Conservation (phyloP, 768 basidiomycete species). For the Tylopilus cervinicoccineus region DNA sequence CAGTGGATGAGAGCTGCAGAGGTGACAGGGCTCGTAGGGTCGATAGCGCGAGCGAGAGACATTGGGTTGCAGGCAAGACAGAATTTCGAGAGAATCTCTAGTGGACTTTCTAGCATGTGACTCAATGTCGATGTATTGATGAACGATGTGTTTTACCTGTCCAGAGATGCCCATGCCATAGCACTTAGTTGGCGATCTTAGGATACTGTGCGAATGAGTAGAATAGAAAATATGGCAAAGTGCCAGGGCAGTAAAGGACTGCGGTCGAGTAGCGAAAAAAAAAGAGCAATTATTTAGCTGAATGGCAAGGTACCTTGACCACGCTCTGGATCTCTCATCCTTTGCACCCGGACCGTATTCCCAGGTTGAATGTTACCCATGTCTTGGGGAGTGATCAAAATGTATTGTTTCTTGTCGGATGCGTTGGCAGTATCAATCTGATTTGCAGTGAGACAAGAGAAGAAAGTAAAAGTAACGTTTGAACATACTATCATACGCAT, state of each 20-base stretch:
- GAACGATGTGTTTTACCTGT: not conserved
- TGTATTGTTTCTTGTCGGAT: constrained; percentile 86
- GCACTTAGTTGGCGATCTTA: not conserved
- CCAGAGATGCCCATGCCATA: not conserved
- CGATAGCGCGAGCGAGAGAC: constrained; percentile 6
- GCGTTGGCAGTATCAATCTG: constrained; percentile 88
- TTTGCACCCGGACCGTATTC: constrained; percentile 66
- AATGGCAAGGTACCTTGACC: constrained; percentile 48
- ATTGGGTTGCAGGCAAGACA: constrained; percentile 5
- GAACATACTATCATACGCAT: constrained; percentile 91
- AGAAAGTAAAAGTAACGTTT: not conserved
- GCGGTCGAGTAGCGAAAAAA: not conserved
- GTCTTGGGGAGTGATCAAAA: constrained; percentile 94
- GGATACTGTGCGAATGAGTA: constrained; percentile 3
- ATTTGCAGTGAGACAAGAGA: constrained; percentile 6
- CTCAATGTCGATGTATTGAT: not conserved
- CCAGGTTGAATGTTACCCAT: constrained; percentile 73
- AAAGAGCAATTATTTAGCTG: constrained; percentile 2
- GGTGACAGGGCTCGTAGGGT: not conserved
- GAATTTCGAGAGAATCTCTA: constrained; percentile 1
- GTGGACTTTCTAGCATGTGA: not conserved
- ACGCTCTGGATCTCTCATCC: constrained; percentile 79
- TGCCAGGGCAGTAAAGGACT: not conserved
- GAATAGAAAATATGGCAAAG: constrained; percentile 6
- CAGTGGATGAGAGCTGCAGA: not conserved